Conservation (phyloP, 495 filamentous ascomycete species). For the Talaromyces borbonicus region DNA sequence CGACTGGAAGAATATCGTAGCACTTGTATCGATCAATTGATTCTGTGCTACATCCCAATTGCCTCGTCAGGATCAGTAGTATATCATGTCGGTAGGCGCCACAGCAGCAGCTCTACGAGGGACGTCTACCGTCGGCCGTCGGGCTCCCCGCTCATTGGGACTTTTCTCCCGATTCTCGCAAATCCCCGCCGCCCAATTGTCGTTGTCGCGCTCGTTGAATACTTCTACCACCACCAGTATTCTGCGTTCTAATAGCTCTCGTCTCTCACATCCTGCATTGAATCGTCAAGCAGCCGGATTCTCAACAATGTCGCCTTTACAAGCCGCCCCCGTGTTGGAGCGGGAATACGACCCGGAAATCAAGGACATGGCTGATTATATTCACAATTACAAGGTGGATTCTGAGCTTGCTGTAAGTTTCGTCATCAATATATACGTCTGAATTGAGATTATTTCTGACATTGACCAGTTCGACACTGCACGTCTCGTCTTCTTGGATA, state of each 20-base stretch:
- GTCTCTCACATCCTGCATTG: not conserved
- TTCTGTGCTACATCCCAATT: not conserved
- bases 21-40: too few species aligned
- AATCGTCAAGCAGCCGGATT: slow-evolving; percentile 25
- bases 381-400: slow-evolving; percentile 82
- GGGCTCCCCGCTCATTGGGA: slow-evolving; percentile 36
- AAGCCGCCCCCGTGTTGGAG: slow-evolving; percentile 28
- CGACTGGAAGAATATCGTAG: too few species aligned
- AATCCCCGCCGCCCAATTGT: slow-evolving; percentile 22
- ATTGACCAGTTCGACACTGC: slow-evolving; percentile 75
- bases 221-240: slow-evolving; percentile 13
- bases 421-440: not conserved
- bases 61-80: not conserved
- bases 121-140: slow-evolving; percentile 27
- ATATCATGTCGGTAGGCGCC: slow-evolving; percentile 4
- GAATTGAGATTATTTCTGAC: not conserved
- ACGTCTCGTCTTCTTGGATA: slow-evolving; percentile 84
- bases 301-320: slow-evolving; percentile 40
- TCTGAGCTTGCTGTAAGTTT: slow-evolving; percentile 81
- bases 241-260: slow-evolving; percentile 10
- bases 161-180: slow-evolving; percentile 33
- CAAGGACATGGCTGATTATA: slow-evolving; percentile 85
- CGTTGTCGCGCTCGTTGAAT: slow-evolving; percentile 10
- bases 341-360: slow-evolving; percentile 82
- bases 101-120: slow-evolving; percentile 30